A percentile compares a stretch with the other conserved stretches of the same genome.
Evolutionary conservation across 495 filamentous ascomycete genomes (phyloP).

Genomic region (Tuber aestivum): DNA sequence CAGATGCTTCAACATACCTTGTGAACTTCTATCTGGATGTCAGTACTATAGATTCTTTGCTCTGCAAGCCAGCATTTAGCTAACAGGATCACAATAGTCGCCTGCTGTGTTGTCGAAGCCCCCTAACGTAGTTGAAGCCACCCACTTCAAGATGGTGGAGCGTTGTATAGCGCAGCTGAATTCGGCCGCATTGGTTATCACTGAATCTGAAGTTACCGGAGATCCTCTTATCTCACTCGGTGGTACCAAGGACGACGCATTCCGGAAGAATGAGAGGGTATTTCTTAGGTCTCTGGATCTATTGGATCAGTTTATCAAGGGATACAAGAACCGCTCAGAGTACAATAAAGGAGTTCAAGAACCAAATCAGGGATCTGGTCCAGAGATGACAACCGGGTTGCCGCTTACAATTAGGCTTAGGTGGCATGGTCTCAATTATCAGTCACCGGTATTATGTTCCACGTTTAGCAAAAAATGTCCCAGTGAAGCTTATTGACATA

Average conservation of each 20-base stretch:
- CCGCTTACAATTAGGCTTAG: constrained; percentile 27
- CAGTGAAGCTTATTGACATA: constrained; percentile 17
- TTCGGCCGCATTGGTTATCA: constrained; percentile 51
- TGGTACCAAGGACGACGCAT: background rate
- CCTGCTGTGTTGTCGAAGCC: constrained; percentile 23
- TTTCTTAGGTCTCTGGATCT: constrained; percentile 45
- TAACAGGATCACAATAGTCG: constrained; percentile 30
- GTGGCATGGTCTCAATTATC: constrained; percentile 25
- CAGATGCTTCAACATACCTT: constrained; percentile 60
- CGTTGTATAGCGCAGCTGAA: constrained; percentile 72
- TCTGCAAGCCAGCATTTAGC: constrained; percentile 45
- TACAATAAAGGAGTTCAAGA: constrained; percentile 45
- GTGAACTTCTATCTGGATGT: constrained; percentile 68
- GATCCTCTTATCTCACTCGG: background rate
- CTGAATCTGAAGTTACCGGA: background rate
- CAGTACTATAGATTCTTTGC: constrained; percentile 42
- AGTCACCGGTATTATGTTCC: constrained; percentile 30
- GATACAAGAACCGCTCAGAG: constrained; percentile 51
- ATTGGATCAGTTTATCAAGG: constrained; percentile 54
- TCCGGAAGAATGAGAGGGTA: constrained; percentile 5
- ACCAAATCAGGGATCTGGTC: constrained; percentile 20
- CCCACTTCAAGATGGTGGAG: constrained; percentile 72
- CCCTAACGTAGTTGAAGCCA: constrained; percentile 52
- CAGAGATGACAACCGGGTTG: constrained; percentile 37
- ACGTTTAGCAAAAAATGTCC: background rate